Evolutionary conservation across 2,329 filamentous ascomycete genomes (phyloP), one percentile per base, ranked within the genome.

Genomic region (Exophiala sideris): DNA sequence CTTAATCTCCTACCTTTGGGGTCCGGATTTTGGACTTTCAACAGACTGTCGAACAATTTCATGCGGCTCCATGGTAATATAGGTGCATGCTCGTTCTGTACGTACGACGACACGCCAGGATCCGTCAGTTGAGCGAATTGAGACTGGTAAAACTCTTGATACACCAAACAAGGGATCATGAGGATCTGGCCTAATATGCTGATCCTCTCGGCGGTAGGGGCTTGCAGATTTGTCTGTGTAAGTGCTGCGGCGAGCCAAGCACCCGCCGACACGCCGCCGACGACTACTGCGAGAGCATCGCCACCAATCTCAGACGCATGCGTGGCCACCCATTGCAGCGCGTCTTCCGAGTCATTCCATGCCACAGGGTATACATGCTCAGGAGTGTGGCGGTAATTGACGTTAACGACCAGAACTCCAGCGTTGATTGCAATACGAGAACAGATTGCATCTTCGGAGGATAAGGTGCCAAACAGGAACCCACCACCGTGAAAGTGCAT

Each of bases 331-430:
- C 81, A 85, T 14, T 73, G 68, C 32, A 82, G 78, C 0, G 76
- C 74, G 42, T 84, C 82, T 53, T 80, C 75, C 0, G 71, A 65
- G 44, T 85, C 82, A 40, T 78, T 56, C 75, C 76, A 82, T 0
- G 76, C 73, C 0, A 73, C 77, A 0, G 82, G 82, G 52, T 78
- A 84, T 0, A 54, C 60, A 57, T 74, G 67, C 48, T 83, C 76
- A 0, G 81, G 81, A 0, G 80, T 81, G 60, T 84, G 81, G 0
- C 82, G 76, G 63, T 84, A 84, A 58, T 82, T 80, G 10, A 83
- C 69, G 39, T 81, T 80, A 1, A 83, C 60, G 0, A 83, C 79
- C 0, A 78, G 66, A 3, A 60, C 64, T 8, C 32, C 33, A 4
- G 39, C 14, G 11, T 33, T 45, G 2, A 32, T 20, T 0, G 79